These are phyloP conservation scores for Colletotrichum spaethianum DNA, from an alignment of 2,329 filamentous ascomycete genomes.

Conservation along the genomic window DNA sequence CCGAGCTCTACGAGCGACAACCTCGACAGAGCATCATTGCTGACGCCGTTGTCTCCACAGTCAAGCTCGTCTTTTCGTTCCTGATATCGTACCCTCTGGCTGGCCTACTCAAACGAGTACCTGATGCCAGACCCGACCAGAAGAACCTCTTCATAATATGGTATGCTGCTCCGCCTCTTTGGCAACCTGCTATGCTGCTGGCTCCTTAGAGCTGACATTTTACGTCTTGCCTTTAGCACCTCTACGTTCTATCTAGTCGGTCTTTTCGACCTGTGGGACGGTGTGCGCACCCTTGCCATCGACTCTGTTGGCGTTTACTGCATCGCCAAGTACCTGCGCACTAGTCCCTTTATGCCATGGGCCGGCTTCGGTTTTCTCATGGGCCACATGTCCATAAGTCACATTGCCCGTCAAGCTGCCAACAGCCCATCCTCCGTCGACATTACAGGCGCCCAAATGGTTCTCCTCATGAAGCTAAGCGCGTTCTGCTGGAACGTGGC, in stretches of 20 bases:
- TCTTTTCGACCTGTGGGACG: conserved; percentile 92
- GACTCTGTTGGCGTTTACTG: conserved; percentile 85
- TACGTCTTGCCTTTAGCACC: conserved; percentile 63
- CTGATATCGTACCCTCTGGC: conserved; percentile 93
- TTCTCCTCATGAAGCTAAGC: conserved; percentile 96
- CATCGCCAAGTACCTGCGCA: conserved; percentile 84
- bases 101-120: conserved; percentile 88
- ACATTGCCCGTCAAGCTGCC: conserved; percentile 84
- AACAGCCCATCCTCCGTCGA: conserved; percentile 80
- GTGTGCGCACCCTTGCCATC: conserved; percentile 83
- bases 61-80: conserved; percentile 94
- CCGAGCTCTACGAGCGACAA: conserved; percentile 51
- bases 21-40: neutral
- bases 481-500: conserved; percentile 99
- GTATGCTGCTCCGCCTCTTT: conserved; percentile 58
- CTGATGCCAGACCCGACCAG: conserved; percentile 83
- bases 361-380: conserved; percentile 93
- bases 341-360: conserved; percentile 96
- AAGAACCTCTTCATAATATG: conserved; percentile 92
- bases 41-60: conserved; percentile 60
- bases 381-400: conserved; percentile 93
- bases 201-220: conserved; percentile 2
- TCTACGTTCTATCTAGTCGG: conserved; percentile 94
- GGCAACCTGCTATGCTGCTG: conserved; percentile 3
- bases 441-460: conserved; percentile 97